Conservation (phyloP, 225 moss, liverwort and hornwort genomes). For the Bryoerythrophyllum caledonicum region DNA sequence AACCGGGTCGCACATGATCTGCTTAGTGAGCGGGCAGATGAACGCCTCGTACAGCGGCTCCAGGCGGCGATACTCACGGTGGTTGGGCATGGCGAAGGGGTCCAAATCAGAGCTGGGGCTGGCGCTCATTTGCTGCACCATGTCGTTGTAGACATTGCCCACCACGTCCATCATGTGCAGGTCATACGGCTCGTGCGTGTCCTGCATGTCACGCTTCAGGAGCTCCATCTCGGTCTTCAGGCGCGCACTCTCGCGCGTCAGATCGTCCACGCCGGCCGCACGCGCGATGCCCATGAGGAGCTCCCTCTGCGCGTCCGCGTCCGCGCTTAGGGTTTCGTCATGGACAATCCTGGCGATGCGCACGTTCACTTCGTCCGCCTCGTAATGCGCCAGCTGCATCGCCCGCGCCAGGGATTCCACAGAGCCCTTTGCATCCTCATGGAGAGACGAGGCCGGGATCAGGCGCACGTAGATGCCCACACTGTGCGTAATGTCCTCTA, state of each 20-base stretch:
- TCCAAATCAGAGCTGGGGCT: constrained; percentile 60
- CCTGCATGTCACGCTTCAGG: constrained; percentile 69
- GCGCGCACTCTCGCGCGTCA: constrained; percentile 25
- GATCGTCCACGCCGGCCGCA: constrained; percentile 42
- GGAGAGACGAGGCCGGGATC: constrained; percentile 51
- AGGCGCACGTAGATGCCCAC: constrained; percentile 55
- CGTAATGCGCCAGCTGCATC: constrained; percentile 75
- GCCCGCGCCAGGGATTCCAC: constrained; percentile 59
- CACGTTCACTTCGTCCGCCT: constrained; percentile 62
- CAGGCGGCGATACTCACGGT: constrained; percentile 63
- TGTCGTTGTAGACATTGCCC: constrained; percentile 70
- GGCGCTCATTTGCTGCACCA: constrained; percentile 43
- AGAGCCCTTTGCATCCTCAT: constrained; percentile 47
- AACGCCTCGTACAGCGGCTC: constrained; percentile 96
- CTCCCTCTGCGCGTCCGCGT: constrained; percentile 25
- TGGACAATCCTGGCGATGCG: constrained; percentile 56
- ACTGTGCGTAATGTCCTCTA: constrained; percentile 65
- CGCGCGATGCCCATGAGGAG: constrained; percentile 41
- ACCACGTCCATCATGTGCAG: constrained; percentile 82
- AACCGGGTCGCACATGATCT: constrained; percentile 95
- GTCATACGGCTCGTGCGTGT: constrained; percentile 66
- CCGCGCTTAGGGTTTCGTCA: constrained; percentile 22
- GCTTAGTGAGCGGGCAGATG: constrained; percentile 88
- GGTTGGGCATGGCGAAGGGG: constrained; percentile 31
- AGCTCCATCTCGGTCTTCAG: constrained; percentile 44